Base-by-base conservation (phyloP, 2,329 filamentous ascomycete genomes). In the Passalora sequoiae region DNA sequence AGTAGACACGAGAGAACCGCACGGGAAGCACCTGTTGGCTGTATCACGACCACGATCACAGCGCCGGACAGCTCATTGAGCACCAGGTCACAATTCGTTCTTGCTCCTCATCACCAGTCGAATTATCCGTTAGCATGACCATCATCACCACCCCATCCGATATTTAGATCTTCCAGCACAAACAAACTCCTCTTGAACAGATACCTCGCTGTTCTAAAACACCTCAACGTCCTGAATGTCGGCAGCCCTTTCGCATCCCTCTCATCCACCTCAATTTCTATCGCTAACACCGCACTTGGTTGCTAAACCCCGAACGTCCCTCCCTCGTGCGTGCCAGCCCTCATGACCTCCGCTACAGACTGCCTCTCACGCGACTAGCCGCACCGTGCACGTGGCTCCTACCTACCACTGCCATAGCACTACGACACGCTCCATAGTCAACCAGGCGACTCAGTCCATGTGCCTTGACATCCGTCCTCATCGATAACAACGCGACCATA, bases 401-500 rank as follows among this genome's bases (percentile, higher is more conserved):
- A 45, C 44, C 6, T 49, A n/a, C n/a, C n/a, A n/a, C 49, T 38
- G 51, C 51, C 46, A 54, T 51, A 1, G 46, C 49, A 2, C 40
- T 43, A 30, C 48, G 51, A 38, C 49, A 54, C 3, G 49, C 42
- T 21, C 47, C 46, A 20, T 54, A 48, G 10, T 51, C 39, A 19
- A 49, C 51, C 15, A 54, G 35, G 17, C 51, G 21, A 7, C 42
- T 44, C 24, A 48, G 45, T 7, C 51, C 42, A 17, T 49, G 48
- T 21, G 47, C 50, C 3, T 43, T 40, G 10, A 33, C 21, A n/a
- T 37, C 29, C 4, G 40, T 21, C 16, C 27, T 20, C 30, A 38
- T 35, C 6, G 48, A 53, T 2, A 53, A 35, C 6, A 51, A 30
- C 4, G 45, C 42, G 4, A 51, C 37, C 48, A 53, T 53, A 2